Percentiles rank a stretch among this genome's conserved stretches.
phyloP scores from a whole-genome alignment of 805 yeast genomes.

The Ogataea siamensis region DNA sequence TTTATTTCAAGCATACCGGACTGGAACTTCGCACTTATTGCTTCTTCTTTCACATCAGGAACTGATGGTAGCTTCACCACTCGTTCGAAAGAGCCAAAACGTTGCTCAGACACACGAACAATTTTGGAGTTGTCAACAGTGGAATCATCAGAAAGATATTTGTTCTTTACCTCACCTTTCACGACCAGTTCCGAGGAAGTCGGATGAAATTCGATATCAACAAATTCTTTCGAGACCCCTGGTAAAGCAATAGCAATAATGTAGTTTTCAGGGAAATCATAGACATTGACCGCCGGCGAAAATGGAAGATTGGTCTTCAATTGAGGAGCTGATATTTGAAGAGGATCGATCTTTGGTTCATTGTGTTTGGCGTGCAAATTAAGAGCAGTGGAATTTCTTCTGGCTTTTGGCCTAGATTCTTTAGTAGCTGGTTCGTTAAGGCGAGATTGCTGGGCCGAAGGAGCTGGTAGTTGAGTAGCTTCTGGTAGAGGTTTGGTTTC shows the following conservation, averaged over 20 bases:
- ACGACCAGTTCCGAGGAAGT: constrained; percentile 51
- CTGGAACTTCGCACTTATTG: constrained; percentile 49
- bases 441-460: not conserved
- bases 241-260: constrained; percentile 52
- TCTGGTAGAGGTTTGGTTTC: not conserved
- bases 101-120: constrained; percentile 50
- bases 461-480: not conserved
- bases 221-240: constrained; percentile 53
- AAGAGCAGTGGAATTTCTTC: constrained; percentile 18
- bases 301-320: constrained; percentile 43
- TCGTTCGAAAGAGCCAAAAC: constrained; percentile 58
- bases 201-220: constrained; percentile 60
- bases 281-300: constrained; percentile 59
- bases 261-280: constrained; percentile 47
- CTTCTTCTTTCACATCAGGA: constrained; percentile 52
- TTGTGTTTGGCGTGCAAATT: constrained; percentile 20
- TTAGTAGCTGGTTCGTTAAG: not conserved
- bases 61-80: constrained; percentile 52
- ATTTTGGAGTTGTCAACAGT: constrained; percentile 33
- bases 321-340: constrained; percentile 47
- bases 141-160: constrained; percentile 34
- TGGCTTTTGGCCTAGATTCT: constrained; percentile 5
- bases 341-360: constrained; percentile 34
- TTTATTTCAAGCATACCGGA: constrained; percentile 54
- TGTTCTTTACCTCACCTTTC: constrained; percentile 47